phyloP scores from a whole-genome alignment of 2,329 filamentous ascomycete genomes.

The Ophiobolus disseminans region DNA sequence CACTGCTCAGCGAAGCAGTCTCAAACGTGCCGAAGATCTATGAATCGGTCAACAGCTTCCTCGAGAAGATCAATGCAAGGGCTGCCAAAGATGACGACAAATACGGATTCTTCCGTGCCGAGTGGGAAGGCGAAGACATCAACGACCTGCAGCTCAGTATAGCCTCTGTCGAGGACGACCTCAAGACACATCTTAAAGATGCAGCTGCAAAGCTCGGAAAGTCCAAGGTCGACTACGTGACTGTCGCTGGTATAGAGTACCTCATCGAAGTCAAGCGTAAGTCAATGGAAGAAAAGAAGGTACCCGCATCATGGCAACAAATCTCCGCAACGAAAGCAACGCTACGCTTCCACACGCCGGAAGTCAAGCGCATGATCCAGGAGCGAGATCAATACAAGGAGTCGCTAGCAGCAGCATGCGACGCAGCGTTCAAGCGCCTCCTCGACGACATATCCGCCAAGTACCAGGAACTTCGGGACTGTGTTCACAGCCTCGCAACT shows the following conservation, averaged over 20 bases:
- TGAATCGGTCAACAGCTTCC: slow-evolving; percentile 72
- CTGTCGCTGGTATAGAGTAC: slow-evolving; percentile 90
- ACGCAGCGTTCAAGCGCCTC: slow-evolving; percentile 77
- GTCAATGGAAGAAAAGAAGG: slow-evolving; percentile 72
- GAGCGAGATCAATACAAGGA: slow-evolving; percentile 96
- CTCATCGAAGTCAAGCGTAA: slow-evolving; percentile 89
- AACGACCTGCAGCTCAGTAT: slow-evolving; percentile 91
- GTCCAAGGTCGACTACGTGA: slow-evolving; percentile 77
- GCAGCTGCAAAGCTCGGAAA: slow-evolving; percentile 77
- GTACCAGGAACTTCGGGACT: slow-evolving; percentile 89
- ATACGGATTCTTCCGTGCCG: slow-evolving; percentile 89
- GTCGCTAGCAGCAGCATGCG: slow-evolving; percentile 88
- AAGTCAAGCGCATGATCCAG: slow-evolving; percentile 80
- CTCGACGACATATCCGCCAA: slow-evolving; percentile 77
- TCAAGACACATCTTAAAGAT: slow-evolving; percentile 75
- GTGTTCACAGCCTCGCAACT: slow-evolving; percentile 81
- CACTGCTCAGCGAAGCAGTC: slow-evolving; percentile 74
- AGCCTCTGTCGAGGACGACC: slow-evolving; percentile 86
- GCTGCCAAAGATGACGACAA: slow-evolving; percentile 90
- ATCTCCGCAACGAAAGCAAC: slow-evolving; percentile 93
- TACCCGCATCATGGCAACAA: slow-evolving; percentile 94
- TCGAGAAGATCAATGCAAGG: slow-evolving; percentile 84
- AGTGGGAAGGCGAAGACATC: slow-evolving; percentile 87
- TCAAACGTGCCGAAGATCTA: slow-evolving; percentile 78
- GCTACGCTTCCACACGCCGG: slow-evolving; percentile 92